Percentiles rank a stretch among this genome's conserved stretches.
Evolutionary conservation across 2,329 filamentous ascomycete genomes (phyloP).

Genomic region (Nemania sp.): DNA sequence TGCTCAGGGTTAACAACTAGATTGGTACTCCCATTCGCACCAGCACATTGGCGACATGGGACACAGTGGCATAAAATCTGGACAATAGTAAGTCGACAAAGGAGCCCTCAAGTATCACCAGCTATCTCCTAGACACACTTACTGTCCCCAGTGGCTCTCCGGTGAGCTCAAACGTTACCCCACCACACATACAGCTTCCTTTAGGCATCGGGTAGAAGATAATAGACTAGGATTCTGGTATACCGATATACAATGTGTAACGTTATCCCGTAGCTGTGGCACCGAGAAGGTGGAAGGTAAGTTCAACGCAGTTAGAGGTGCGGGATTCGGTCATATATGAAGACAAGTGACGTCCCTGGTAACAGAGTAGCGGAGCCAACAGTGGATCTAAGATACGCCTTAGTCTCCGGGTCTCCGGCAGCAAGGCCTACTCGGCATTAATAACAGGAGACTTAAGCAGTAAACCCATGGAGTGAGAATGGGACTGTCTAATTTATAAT

Average conservation of each 20-base stretch:
- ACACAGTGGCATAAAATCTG: constrained; percentile 31
- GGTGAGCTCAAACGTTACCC: constrained; percentile 26
- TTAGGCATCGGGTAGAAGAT: constrained; percentile 13
- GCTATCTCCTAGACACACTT: neutral
- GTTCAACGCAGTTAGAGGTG: neutral
- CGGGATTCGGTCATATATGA: neutral
- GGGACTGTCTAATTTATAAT: no score
- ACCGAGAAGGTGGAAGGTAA: neutral
- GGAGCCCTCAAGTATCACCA: neutral
- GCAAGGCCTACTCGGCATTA: neutral
- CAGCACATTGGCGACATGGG: constrained; percentile 29
- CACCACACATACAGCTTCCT: constrained; percentile 36
- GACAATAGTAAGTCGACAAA: neutral
- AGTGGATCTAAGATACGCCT: constrained; percentile 5
- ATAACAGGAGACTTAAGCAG: no score
- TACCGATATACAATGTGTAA: neutral
- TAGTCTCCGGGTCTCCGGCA: neutral
- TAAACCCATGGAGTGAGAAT: neutral
- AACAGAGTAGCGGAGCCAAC: constrained; percentile 16
- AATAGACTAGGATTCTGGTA: neutral
- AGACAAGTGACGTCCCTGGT: neutral
- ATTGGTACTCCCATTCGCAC: constrained; percentile 32
- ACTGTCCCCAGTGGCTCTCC: constrained; percentile 28
- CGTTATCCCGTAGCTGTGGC: neutral
- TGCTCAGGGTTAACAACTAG: constrained; percentile 27